These are phyloP conservation scores for Exophiala sp. DNA, from an alignment of 2,329 filamentous ascomycete genomes.

Conservation along the genomic window DNA sequence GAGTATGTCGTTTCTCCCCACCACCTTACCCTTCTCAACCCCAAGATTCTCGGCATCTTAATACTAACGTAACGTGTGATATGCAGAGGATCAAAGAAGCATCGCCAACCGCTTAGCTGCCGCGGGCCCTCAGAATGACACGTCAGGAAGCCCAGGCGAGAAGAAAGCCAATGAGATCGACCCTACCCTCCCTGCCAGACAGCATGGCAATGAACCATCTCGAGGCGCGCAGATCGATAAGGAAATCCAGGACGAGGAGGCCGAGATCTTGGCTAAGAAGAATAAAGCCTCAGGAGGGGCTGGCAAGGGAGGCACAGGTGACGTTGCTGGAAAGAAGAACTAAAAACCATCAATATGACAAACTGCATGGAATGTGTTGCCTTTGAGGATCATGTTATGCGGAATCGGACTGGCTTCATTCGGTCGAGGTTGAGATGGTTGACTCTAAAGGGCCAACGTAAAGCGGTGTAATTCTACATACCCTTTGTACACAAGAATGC, in stretches of 20 bases:
- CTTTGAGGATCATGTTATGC: too few relatives aligned
- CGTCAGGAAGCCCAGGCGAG: conserved; percentile 23
- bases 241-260: conserved; percentile 41
- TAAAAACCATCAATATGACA: background rate
- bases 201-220: conserved; percentile 44
- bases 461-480: too few relatives aligned
- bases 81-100: conserved; percentile 40
- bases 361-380: background rate
- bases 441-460: too few relatives aligned
- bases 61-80: background rate
- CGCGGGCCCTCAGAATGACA: conserved; percentile 26
- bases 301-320: background rate
- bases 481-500: too few relatives aligned
- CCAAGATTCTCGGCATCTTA: background rate
- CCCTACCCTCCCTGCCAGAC: conserved; percentile 37
- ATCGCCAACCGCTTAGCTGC: conserved; percentile 42
- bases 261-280: conserved; percentile 42
- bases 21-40: too few relatives aligned
- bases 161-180: conserved; percentile 33
- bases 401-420: too few relatives aligned
- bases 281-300: too few relatives aligned
- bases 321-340: background rate
- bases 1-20: conserved; percentile 47
- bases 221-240: conserved; percentile 45
- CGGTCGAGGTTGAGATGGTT: too few relatives aligned